A percentile compares a stretch with the other conserved stretches of the same genome.
phyloP scores from a whole-genome alignment of 768 basidiomycete genomes.

The Serendipita sp. region DNA sequence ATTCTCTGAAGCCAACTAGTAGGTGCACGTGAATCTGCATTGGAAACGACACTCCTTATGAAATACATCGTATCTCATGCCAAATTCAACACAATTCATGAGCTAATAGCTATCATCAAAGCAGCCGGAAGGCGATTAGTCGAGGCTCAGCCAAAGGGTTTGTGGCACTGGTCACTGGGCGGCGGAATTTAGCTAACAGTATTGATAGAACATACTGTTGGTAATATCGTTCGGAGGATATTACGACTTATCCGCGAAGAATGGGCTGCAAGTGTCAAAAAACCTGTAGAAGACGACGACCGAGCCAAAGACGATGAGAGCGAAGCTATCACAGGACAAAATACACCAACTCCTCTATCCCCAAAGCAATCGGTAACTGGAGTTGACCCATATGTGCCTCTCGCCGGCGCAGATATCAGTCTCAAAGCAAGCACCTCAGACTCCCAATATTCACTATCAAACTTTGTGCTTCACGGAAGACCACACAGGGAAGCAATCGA shows the following conservation, averaged over 20 bases:
- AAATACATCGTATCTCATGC: slow-evolving; percentile 81
- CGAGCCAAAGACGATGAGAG: neutral
- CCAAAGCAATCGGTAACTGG: neutral
- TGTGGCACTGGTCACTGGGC: slow-evolving; percentile 3
- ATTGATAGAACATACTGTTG: slow-evolving; percentile 71
- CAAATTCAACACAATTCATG: slow-evolving; percentile 72
- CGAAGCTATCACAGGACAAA: neutral
- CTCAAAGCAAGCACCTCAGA: neutral
- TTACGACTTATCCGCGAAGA: slow-evolving; percentile 92
- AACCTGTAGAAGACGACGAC: slow-evolving; percentile 16
- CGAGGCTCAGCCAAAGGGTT: slow-evolving; percentile 92
- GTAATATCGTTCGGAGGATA: slow-evolving; percentile 86
- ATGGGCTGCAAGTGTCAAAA: slow-evolving; percentile 62
- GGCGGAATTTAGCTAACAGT: neutral
- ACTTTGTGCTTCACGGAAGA: slow-evolving; percentile 69
- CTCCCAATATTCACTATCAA: slow-evolving; percentile 41
- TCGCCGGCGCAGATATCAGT: slow-evolving; percentile 7
- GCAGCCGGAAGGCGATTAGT: slow-evolving; percentile 63
- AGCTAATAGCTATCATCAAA: slow-evolving; percentile 65
- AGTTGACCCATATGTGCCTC: slow-evolving; percentile 9
- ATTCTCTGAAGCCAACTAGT: slow-evolving; percentile 56
- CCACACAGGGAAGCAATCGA: slow-evolving; percentile 21
- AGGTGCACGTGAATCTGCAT: slow-evolving; percentile 74
- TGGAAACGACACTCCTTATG: slow-evolving; percentile 78
- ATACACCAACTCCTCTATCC: neutral